Percentiles rank a stretch among this genome's conserved stretches.
phyloP scores from a whole-genome alignment of 2,329 filamentous ascomycete species.

The Colletotrichum sp. region DNA sequence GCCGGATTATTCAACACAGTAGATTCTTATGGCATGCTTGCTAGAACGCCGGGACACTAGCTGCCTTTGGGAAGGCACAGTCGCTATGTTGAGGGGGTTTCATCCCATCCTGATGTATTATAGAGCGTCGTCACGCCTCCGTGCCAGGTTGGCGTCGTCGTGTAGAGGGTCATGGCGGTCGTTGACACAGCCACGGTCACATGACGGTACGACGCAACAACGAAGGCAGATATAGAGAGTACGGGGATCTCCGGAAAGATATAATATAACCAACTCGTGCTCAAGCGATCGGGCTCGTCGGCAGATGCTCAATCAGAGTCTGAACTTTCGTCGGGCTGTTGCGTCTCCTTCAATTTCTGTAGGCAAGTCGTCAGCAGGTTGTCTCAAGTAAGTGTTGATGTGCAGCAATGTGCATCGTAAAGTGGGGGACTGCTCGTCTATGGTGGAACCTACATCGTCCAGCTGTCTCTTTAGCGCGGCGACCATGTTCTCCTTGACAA shows the following conservation, averaged over 20 bases:
- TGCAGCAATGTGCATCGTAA: neutral
- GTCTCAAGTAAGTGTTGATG: neutral
- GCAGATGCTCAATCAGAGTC: slow-evolving; percentile 46
- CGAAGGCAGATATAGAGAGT: neutral
- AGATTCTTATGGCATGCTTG: no score
- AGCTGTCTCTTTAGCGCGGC: slow-evolving; percentile 69
- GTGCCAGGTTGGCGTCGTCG: neutral
- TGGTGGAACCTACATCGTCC: slow-evolving; percentile 60
- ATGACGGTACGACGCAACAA: neutral
- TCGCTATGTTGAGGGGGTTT: neutral
- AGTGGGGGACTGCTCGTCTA: neutral
- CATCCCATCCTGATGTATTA: neutral
- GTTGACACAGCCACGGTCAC: neutral
- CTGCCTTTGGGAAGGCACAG: neutral
- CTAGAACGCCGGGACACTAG: neutral
- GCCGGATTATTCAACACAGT: neutral
- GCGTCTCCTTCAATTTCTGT: slow-evolving; percentile 57
- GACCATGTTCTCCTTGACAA: slow-evolving; percentile 78
- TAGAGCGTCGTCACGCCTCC: neutral
- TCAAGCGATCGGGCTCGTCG: neutral
- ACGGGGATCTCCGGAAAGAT: neutral
- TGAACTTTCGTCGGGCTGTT: slow-evolving; percentile 56
- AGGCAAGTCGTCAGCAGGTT: neutral
- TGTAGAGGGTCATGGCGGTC: neutral
- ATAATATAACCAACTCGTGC: neutral